phyloP scores from a whole-genome alignment of 345 rosid genomes.

The Salix viminalis region DNA sequence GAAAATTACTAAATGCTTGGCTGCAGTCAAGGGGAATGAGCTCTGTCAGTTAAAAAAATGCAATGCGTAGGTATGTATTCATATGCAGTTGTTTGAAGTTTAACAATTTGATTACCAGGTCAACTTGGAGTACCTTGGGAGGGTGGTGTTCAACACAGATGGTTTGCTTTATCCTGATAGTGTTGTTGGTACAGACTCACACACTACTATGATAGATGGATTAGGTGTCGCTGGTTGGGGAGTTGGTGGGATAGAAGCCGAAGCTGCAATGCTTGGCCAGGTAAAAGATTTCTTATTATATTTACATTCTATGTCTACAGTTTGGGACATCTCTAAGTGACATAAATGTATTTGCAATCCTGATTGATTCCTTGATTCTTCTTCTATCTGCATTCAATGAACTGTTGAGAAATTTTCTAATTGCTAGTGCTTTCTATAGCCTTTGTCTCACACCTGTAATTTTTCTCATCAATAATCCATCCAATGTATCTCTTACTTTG shows the following conservation, averaged over 20 bases:
- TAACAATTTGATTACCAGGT: conserved; percentile 45
- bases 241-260: conserved; percentile 96
- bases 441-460: neutral
- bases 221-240: conserved; percentile 99
- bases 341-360: neutral
- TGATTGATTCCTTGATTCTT: neutral
- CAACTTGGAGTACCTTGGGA: conserved; percentile 83
- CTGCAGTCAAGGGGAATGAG: neutral
- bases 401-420: neutral
- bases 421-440: neutral
- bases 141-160: conserved; percentile 78
- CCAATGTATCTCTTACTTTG: neutral
- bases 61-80: neutral
- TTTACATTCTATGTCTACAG: neutral
- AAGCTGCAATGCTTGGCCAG: conserved; percentile 98
- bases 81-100: neutral
- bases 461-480: neutral
- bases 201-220: conserved; percentile 96
- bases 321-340: neutral
- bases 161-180: conserved; percentile 89
- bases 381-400: neutral
- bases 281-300: conserved; percentile 29
- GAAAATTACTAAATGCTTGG: neutral
- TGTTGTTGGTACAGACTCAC: conserved; percentile 94
- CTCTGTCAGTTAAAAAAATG: neutral